Percentiles rank a stretch among this genome's conserved stretches.
These are phyloP conservation scores for Narthecium ossifragum DNA, from an alignment of 106 monocot genomes.

Conservation along the genomic window DNA sequence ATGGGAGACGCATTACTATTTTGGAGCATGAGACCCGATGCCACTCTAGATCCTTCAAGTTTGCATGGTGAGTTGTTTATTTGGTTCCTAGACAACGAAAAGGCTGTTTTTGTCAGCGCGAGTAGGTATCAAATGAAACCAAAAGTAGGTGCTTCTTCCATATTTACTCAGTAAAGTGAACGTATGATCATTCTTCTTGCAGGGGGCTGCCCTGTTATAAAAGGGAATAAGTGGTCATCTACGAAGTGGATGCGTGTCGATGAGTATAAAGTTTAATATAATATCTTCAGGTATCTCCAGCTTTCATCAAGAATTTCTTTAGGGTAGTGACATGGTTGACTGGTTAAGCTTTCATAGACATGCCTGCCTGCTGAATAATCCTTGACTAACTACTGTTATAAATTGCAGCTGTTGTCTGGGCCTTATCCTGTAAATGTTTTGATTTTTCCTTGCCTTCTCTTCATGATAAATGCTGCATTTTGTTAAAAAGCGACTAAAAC, in stretches of 20 bases:
- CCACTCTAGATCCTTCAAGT: conserved; percentile 28
- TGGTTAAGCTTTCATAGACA: background rate
- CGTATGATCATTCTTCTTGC: background rate
- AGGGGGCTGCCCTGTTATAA: conserved; percentile 23
- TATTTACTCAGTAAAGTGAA: no score
- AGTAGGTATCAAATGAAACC: no score
- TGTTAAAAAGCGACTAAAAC: no score
- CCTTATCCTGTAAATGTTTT: background rate
- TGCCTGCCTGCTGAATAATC: background rate
- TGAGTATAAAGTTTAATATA: conserved; percentile 7
- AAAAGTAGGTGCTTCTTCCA: no score
- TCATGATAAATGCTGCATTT: no score
- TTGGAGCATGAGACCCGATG: conserved; percentile 45
- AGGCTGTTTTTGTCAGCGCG: background rate
- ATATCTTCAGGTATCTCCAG: background rate
- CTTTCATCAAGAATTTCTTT: background rate
- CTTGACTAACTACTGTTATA: background rate
- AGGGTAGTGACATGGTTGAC: background rate
- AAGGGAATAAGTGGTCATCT: conserved; percentile 23
- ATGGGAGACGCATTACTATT: conserved; percentile 44
- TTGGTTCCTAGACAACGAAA: background rate
- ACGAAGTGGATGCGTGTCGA: conserved; percentile 21
- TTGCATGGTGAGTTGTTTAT: conserved; percentile 26
- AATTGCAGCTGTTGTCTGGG: background rate
- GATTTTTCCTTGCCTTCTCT: background rate